Percentiles rank a stretch among this genome's conserved stretches.
phyloP scores from a whole-genome alignment of 768 basidiomycete species.

The Cantharellus anzutake region DNA sequence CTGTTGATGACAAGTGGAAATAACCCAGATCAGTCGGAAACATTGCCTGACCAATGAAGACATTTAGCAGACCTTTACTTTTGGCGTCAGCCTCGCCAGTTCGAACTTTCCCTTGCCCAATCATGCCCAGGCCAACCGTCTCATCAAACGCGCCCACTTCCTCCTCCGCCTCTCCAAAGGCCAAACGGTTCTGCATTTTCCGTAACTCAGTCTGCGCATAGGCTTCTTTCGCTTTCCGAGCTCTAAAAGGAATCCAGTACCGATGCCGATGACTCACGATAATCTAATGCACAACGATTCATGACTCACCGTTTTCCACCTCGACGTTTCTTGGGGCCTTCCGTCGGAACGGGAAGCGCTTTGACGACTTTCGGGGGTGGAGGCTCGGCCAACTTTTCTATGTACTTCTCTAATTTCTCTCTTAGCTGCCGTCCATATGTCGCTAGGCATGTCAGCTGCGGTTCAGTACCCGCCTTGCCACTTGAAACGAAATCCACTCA shows the following conservation, averaged over 20 bases:
- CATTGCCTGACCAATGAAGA: not conserved
- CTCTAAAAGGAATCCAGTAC: constrained; percentile 26
- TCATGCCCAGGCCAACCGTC: constrained; percentile 97
- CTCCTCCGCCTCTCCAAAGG: constrained; percentile 86
- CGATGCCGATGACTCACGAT: not conserved
- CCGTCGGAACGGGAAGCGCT: constrained; percentile 83
- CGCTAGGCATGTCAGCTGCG: constrained; percentile 26
- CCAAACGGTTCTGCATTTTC: constrained; percentile 93
- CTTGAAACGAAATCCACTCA: constrained; percentile 15
- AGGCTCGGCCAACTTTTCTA: constrained; percentile 82
- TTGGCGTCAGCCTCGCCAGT: constrained; percentile 76
- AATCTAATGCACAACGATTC: not conserved
- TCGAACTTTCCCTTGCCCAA: constrained; percentile 76
- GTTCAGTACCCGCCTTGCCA: not conserved
- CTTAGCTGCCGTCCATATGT: constrained; percentile 56
- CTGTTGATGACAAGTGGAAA: constrained; percentile 23
- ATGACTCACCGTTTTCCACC: constrained; percentile 73
- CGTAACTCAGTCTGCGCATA: constrained; percentile 93
- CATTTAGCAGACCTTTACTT: constrained; percentile 51
- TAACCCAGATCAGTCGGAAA: not conserved
- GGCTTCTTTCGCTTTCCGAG: constrained; percentile 95
- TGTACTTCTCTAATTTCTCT: constrained; percentile 82
- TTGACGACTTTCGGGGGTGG: constrained; percentile 88
- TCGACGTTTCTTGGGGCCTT: constrained; percentile 86
- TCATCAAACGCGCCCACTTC: constrained; percentile 95